Base-by-base conservation (phyloP, 257 asterid species). In the Plantago major region DNA sequence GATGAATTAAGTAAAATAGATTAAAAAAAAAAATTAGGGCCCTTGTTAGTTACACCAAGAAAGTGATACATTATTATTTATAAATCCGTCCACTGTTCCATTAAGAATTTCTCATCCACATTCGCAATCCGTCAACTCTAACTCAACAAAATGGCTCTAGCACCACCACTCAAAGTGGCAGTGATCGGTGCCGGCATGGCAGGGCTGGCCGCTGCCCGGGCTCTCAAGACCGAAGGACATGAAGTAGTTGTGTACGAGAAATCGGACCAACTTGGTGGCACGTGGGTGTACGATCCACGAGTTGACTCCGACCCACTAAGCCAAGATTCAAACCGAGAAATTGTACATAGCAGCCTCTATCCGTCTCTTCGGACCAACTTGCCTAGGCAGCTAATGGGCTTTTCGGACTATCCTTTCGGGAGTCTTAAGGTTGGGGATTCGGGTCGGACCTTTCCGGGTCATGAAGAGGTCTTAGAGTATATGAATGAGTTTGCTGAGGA, bases 111-210 rank as follows among this genome's bases (percentile, higher is more conserved):
- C 54, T 10, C 22, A 14, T 15, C 0, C 54, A 18, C 38, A 8
- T 51, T 15, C n/a, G 19, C 5, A 15, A 14, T 19, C 54, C 16
- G n/a, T 3, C 10, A 14, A 13, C 16, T 48, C 3, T 6, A n/a
- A 6, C 17, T 47, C 52, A 12, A 33, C 4, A 30, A 4, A 33
- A 56, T 22, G 61, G 46, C 26, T 48, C 54, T 48, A 19, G 53
- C 74, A n/a, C 73, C 46, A 16, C 65, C 37, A 33, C 72, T 70
- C 33, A 76, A 63, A 50, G 91, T 74, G 62, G 91, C 89, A 14
- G 89, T 82, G 67, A 77, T 81, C 56, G 93, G 88, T 13, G 89
- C 84, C 59, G 93, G 86, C 7, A 50, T 61, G 13, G 50, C 83
- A 18, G 85, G 88, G 18, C 75, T 84, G 3, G 67, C 65, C 17